These are phyloP conservation scores for Bolboschoenoplectus hybrid DNA, from an alignment of 202 grass and related monocot genomes.

Conservation along the genomic window DNA sequence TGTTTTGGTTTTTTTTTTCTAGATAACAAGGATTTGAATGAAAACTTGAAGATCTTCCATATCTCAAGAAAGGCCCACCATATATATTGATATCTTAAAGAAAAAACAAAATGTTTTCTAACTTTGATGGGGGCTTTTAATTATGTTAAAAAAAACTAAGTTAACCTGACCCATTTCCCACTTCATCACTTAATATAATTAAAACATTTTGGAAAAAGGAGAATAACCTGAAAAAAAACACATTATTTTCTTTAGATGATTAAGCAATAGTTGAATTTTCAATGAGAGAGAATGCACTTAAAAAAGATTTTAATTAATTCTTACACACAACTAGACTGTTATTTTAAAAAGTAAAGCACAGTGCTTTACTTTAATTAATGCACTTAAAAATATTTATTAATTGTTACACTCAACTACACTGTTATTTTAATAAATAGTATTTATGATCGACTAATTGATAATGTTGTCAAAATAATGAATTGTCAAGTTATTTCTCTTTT, in stretches of 20 bases:
- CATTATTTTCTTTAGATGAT: neutral
- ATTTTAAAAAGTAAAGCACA: neutral
- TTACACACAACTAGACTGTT: neutral
- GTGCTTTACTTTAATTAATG: too few species aligned
- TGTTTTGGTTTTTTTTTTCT: slow-evolving; percentile 24
- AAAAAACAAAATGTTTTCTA: slow-evolving; percentile 25
- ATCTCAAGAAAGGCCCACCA: slow-evolving; percentile 39
- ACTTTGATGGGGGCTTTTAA: slow-evolving; percentile 15
- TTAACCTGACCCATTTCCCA: slow-evolving; percentile 33
- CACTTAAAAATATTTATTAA: too few species aligned
- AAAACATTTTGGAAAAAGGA: neutral
- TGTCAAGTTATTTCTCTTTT: too few species aligned
- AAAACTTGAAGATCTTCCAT: slow-evolving; percentile 31
- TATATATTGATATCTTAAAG: slow-evolving; percentile 21
- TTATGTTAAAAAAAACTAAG: slow-evolving; percentile 29
- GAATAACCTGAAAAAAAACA: neutral
- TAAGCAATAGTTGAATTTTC: slow-evolving; percentile 16
- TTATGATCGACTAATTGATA: too few species aligned
- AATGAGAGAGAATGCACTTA: neutral
- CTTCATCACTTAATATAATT: slow-evolving; percentile 20
- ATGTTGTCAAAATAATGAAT: too few species aligned
- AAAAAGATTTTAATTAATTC: neutral
- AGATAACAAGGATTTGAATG: slow-evolving; percentile 29
- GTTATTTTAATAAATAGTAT: too few species aligned
- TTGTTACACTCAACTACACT: too few species aligned